phyloP scores from a whole-genome alignment of 805 yeast species.

The Sungouiozyma intestinalis region DNA sequence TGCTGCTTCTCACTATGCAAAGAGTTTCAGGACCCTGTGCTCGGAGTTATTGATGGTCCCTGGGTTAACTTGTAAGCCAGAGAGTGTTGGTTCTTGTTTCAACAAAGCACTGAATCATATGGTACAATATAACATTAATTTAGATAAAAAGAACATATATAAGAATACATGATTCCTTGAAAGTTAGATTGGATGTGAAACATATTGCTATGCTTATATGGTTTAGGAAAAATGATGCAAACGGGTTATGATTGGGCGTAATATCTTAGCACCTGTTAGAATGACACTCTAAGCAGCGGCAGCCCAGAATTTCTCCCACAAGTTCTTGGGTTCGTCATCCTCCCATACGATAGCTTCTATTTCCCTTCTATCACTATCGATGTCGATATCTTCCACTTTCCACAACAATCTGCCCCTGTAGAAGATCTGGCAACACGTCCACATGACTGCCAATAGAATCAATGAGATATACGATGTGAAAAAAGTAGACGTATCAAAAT shows the following conservation, averaged over 20 bases:
- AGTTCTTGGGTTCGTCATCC: slow-evolving; percentile 37
- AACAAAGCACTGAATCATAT: no score
- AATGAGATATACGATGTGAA: slow-evolving; percentile 57
- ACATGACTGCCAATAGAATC: slow-evolving; percentile 41
- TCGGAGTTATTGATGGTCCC: no score
- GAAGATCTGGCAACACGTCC: slow-evolving; percentile 41
- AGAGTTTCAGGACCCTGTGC: no score
- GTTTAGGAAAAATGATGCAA: no score
- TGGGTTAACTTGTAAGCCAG: no score
- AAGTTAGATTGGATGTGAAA: no score
- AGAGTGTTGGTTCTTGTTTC: no score
- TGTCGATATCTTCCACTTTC: slow-evolving; percentile 49
- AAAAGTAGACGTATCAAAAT: slow-evolving; percentile 42
- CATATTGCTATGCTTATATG: no score
- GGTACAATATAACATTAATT: not conserved
- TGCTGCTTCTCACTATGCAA: no score
- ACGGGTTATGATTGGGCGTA: no score
- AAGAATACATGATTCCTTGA: no score
- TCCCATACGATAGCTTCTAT: slow-evolving; percentile 47
- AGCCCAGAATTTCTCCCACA: slow-evolving; percentile 48
- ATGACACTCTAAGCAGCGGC: slow-evolving; percentile 17
- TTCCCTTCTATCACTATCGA: slow-evolving; percentile 52
- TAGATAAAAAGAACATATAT: not conserved
- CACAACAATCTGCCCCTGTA: slow-evolving; percentile 38
- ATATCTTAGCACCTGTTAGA: not conserved